Base-by-base conservation (phyloP, 768 basidiomycete species). In the Macrolepiota dolichaula region DNA sequence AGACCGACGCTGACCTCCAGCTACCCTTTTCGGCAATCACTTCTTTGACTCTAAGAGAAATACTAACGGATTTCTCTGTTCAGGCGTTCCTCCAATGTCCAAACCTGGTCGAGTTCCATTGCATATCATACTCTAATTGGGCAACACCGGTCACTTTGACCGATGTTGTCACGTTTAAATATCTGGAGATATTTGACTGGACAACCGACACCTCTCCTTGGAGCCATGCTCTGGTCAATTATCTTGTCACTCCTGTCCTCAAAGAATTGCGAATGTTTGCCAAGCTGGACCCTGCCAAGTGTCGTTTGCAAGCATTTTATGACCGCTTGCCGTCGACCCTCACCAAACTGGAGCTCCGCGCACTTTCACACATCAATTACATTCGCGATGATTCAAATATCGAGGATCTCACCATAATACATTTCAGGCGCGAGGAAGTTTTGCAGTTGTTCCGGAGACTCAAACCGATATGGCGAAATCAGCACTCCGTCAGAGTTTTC, bases 51-150 rank as follows among this genome's bases (percentile, higher is more conserved):
- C 44, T 56, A 12, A 29, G 42, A 19, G 1, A 11, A 6, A 56
- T 56, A 25, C 55, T 25, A 15, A 24, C 44, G 15, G 55, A 56
- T 29, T n/a, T 56, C 17, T 29, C 27, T 12, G 55, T 56, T 27
- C 55, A 56, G 42, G 55, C 32, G 10, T 46, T 56, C 27, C 22
- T 35, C 46, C 55, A 46, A 32, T 56, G 55, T 29, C 40, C 55
- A 15, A 47, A 32, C 19, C 42, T 56, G 27, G 19, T 56, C 55
- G 42, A 46, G 12, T 56, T 56, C 40, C 44, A 32, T 6, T 42
- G 54, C 27, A 22, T 3, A n/a, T 44, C 38, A 25, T 29, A 12
- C 22, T 40, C 40, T 7, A 5, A 3, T n/a, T 25, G 7, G 2
- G 22, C 19, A 27, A 32, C n/a, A 2, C 40, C 40, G 46, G 55